Base-by-base conservation (phyloP, 2,329 filamentous ascomycete species). In the Epichloe baconii region DNA sequence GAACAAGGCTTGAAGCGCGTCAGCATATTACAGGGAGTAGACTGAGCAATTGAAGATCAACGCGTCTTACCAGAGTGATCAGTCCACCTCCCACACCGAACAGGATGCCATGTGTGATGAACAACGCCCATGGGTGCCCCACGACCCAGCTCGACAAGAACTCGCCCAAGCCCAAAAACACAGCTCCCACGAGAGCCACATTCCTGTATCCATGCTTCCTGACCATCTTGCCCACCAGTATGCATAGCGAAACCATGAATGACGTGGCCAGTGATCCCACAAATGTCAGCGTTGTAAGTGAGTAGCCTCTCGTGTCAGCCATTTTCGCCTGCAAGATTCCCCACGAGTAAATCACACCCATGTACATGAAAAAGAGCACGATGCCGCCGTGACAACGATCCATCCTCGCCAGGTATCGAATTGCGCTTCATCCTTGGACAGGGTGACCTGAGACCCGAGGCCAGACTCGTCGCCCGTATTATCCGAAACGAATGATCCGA, bases 341-440 rank as follows among this genome's bases (percentile, higher is more conserved):
- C 60, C 59, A 62, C 0, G 58, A 61, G 52, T 63, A 62, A 46
- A 63, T 56, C 40, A 61, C 58, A 12, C 61, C 61, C 49, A 62
- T 57, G 51, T 61, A 62, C n/a, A 59, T 55, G 43, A 62, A 62
- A 62, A 53, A 1, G 57, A 57, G 45, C 54, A 50, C 0, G 60
- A 56, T 0, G 60, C 55, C 2, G 62, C 62, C 6, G 54, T 47
- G 3, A 61, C 62, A 15, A 62, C 57, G 8, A 62, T 35, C 62
- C 59, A 64, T 7, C 58, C 60, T 7, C 50, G 50, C 48, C 53
- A 56, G 6, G 53, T 44, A 45, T 60, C 58, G 43, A 49, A 12
- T 10, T 50, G 47, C 6, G 40, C 42, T 10, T 55, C 70, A 3
- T 52, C 55, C 3, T 62, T 67, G 4, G 52, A 60, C 34, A 58